Conservation (phyloP, 164 flowering plant genomes). For the Sextonia rubra region DNA sequence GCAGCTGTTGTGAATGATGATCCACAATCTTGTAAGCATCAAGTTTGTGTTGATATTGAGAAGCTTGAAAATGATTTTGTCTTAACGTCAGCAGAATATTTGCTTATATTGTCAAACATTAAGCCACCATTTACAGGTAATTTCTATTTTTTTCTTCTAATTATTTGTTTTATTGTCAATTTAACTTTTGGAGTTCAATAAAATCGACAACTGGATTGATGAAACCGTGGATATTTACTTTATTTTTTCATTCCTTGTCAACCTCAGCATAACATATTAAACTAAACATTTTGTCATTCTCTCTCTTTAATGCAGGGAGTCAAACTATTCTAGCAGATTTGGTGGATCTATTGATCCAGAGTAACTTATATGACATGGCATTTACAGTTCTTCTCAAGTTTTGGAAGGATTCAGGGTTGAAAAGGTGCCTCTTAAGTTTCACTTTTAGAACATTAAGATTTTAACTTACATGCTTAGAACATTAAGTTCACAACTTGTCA, state of each 20-base stretch:
- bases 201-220: neutral
- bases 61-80: slow-evolving; percentile 77
- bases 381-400: slow-evolving; percentile 73
- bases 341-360: slow-evolving; percentile 64
- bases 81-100: slow-evolving; percentile 70
- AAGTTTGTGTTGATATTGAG: slow-evolving; percentile 45
- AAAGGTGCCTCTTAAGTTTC: slow-evolving; percentile 39
- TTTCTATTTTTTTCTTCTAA: neutral
- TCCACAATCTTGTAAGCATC: slow-evolving; percentile 29
- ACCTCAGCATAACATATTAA: neutral
- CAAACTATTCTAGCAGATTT: slow-evolving; percentile 44
- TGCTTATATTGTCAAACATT: slow-evolving; percentile 57
- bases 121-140: slow-evolving; percentile 60
- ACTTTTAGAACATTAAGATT: neutral
- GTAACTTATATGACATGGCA: slow-evolving; percentile 76
- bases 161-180: neutral
- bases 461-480: neutral
- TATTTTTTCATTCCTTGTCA: neutral
- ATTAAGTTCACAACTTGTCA: neutral
- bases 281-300: neutral
- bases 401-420: slow-evolving; percentile 67
- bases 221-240: neutral
- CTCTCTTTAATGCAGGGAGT: slow-evolving; percentile 35
- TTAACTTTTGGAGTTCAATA: neutral
- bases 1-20: slow-evolving; percentile 32